phyloP scores from a whole-genome alignment of 768 basidiomycete genomes.

The Lepiota venenata region DNA sequence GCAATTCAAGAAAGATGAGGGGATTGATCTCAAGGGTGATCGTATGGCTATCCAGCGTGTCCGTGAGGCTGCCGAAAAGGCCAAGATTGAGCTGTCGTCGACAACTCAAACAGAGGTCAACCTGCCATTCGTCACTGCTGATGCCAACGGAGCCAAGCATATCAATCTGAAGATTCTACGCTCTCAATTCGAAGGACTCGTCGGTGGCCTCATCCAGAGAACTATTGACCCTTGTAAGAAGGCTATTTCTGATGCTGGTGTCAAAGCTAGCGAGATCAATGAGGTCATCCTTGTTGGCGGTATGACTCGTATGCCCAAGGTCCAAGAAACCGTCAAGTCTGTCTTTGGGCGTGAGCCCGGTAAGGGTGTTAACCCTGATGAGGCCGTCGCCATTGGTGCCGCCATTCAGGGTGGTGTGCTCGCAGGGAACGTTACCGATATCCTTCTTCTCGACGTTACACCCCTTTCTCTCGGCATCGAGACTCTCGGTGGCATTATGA shows the following conservation, averaged over 20 bases:
- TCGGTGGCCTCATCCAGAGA: constrained; percentile 77
- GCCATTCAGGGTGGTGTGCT: constrained; percentile 98
- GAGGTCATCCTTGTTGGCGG: constrained; percentile 99
- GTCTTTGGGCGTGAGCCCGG: constrained; percentile 96
- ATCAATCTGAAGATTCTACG: constrained; percentile 91
- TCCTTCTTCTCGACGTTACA: constrained; percentile 93
- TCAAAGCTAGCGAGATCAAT: constrained; percentile 90
- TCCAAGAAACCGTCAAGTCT: constrained; percentile 88
- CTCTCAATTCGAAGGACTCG: constrained; percentile 87
- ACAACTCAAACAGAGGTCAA: constrained; percentile 96
- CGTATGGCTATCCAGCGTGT: constrained; percentile 98
- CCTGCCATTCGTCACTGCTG: constrained; percentile 96
- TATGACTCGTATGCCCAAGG: constrained; percentile 97
- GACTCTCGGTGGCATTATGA: constrained; percentile 99
- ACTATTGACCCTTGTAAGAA: constrained; percentile 97
- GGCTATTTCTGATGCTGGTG: constrained; percentile 89
- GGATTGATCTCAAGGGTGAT: constrained; percentile 79
- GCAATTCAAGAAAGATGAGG: constrained; percentile 93
- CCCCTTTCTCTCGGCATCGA: constrained; percentile 96
- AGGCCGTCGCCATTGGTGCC: constrained; percentile 98
- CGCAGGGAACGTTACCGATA: constrained; percentile 94
- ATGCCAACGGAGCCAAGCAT: constrained; percentile 93
- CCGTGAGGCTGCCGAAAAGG: constrained; percentile 98
- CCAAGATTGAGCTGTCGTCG: constrained; percentile 96
- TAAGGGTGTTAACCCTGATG: constrained; percentile 99